Conservation (phyloP, 192 early-diverging fungal genomes). For the Coemansia sp. region DNA sequence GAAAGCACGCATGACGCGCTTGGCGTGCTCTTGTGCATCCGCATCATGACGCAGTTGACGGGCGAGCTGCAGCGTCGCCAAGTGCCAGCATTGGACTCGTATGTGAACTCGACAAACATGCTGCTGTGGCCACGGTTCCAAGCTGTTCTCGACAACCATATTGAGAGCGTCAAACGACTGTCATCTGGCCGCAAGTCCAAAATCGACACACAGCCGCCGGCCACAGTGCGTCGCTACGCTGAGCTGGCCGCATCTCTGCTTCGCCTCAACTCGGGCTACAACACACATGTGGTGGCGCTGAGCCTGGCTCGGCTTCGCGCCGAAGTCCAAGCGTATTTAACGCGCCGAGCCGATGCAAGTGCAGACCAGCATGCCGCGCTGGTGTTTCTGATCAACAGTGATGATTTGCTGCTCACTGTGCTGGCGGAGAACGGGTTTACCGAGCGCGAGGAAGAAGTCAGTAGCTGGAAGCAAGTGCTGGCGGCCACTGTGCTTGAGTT, state of each 20-base stretch:
- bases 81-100: conserved; percentile 82
- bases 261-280: conserved; percentile 81
- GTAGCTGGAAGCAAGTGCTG: conserved; percentile 47
- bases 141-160: conserved; percentile 82
- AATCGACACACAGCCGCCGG: conserved; percentile 51
- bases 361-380: conserved; percentile 66
- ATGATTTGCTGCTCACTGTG: conserved; percentile 82
- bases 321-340: conserved; percentile 75
- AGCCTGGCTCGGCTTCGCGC: conserved; percentile 71
- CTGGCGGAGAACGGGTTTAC: conserved; percentile 62
- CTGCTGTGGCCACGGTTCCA: conserved; percentile 89
- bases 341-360: conserved; percentile 72
- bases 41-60: conserved; percentile 80
- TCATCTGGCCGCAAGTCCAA: conserved; percentile 58
- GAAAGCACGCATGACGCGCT: conserved; percentile 86
- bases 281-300: conserved; percentile 77
- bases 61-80: conserved; percentile 75
- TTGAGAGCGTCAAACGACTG: conserved; percentile 85
- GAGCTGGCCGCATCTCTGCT: conserved; percentile 92
- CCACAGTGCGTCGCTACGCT: conserved; percentile 74
- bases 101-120: conserved; percentile 90
- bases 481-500: conserved; percentile 64
- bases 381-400: conserved; percentile 93
- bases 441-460: conserved; percentile 50
- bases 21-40: conserved; percentile 85